A percentile compares a stretch with the other conserved stretches of the same genome.
Conservation (phyloP, 345 rosid species). For the Eucalyptus caleyi region DNA sequence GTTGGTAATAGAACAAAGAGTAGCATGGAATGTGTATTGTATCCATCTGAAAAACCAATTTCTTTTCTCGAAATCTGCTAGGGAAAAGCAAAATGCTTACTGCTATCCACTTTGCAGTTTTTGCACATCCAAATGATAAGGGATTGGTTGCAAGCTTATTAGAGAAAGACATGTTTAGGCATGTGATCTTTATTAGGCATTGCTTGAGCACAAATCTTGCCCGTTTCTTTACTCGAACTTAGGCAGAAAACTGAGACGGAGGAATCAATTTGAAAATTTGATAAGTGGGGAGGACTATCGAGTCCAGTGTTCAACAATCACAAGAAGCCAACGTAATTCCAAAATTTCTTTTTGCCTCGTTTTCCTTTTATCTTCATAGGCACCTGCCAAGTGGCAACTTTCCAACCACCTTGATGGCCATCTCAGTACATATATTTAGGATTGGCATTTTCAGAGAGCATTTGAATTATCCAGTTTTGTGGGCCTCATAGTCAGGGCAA, state of each 20-base stretch:
- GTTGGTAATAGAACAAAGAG: background rate
- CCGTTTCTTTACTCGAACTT: background rate
- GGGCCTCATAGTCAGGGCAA: background rate
- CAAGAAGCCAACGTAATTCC: background rate
- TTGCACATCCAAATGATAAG: background rate
- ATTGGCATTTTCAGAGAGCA: background rate
- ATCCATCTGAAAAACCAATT: background rate
- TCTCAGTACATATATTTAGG: background rate
- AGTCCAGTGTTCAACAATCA: background rate
- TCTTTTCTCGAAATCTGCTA: rapidly evolving
- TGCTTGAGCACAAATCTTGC: background rate
- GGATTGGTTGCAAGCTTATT: background rate
- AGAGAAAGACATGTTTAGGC: background rate
- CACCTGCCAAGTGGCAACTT: background rate
- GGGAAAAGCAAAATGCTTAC: background rate
- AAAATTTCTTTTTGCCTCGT: background rate
- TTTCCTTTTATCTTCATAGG: background rate
- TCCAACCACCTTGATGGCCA: background rate
- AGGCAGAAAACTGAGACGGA: background rate
- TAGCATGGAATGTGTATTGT: background rate
- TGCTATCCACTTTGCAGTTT: background rate
- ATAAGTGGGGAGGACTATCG: background rate
- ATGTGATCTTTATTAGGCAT: background rate
- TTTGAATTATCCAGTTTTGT: background rate
- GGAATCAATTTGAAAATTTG: background rate